A percentile compares a stretch with the other conserved stretches of the same genome.
Conservation (phyloP, 805 yeast species). For the Nakazawaea anatomiae region DNA sequence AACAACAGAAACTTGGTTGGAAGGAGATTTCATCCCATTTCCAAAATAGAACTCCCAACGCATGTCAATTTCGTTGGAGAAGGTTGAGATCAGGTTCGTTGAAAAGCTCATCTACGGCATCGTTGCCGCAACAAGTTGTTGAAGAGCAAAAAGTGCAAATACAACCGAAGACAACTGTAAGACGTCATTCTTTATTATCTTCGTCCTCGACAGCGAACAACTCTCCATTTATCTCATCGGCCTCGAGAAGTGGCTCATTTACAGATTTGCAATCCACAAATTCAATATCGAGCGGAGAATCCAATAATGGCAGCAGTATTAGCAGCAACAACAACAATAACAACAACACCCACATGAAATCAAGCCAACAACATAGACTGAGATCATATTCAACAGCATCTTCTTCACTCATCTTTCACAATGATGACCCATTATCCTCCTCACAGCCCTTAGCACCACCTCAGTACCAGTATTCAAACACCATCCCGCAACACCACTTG, state of each 20-base stretch:
- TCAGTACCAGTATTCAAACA: not conserved
- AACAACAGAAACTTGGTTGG: conserved; percentile 82
- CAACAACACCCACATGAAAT: not conserved
- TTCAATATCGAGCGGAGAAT: not conserved
- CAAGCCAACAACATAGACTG: not conserved
- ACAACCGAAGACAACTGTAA: conserved; percentile 6
- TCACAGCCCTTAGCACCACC: not conserved
- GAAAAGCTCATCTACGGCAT: conserved; percentile 18
- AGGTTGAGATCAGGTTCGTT: conserved; percentile 45
- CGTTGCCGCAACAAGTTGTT: conserved; percentile 1
- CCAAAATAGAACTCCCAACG: conserved; percentile 77
- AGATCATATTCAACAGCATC: conserved; percentile 5
- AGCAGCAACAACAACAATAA: not conserved
- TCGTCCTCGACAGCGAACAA: conserved; percentile 6
- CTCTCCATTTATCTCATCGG: conserved; percentile 22
- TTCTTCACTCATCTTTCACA: not conserved
- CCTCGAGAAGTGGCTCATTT: conserved; percentile 15
- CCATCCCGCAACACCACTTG: conserved; percentile 1
- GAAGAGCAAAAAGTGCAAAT: not conserved
- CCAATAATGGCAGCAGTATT: not conserved
- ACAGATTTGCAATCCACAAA: conserved; percentile 7
- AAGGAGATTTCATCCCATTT: conserved; percentile 79
- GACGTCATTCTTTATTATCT: conserved; percentile 10
- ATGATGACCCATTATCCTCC: conserved; percentile 1
- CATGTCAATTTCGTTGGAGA: conserved; percentile 89